Conservation (phyloP, 2,329 filamentous ascomycete genomes). For the Colletotrichum simmondsii region DNA sequence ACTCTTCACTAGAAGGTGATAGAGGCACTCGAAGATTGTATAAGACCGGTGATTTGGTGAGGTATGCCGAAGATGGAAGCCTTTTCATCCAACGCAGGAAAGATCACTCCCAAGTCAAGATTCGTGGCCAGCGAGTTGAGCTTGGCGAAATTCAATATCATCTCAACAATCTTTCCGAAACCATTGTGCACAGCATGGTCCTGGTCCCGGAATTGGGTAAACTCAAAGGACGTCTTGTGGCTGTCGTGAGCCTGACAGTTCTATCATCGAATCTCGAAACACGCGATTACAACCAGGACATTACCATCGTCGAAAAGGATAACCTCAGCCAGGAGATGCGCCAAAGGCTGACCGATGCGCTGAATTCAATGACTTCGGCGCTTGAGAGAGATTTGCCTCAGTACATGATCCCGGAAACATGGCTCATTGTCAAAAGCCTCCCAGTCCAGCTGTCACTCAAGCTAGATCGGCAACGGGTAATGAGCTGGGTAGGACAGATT, state of each 20-base stretch:
- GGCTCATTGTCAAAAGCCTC: constrained; percentile 33
- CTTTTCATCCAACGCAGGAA: constrained; percentile 34
- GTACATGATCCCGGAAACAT: constrained; percentile 38
- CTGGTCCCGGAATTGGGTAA: not conserved
- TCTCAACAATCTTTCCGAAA: not conserved
- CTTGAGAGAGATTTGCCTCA: constrained; percentile 27
- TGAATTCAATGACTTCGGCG: not conserved
- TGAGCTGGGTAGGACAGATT: constrained; percentile 10
- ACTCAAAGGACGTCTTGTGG: constrained; percentile 1
- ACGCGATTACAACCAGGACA: not conserved
- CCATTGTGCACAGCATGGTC: constrained; percentile 1
- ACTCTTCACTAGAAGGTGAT: not conserved
- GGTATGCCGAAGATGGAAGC: constrained; percentile 24
- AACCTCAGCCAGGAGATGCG: not conserved
- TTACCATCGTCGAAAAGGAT: not conserved
- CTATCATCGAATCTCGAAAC: not conserved
- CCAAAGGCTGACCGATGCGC: not conserved
- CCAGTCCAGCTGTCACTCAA: constrained; percentile 37
- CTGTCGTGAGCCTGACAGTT: constrained; percentile 5
- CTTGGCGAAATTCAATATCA: constrained; percentile 26
- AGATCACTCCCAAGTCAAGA: constrained; percentile 37
- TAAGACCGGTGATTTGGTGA: constrained; percentile 33
- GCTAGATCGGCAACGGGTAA: constrained; percentile 29
- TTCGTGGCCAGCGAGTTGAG: constrained; percentile 30
- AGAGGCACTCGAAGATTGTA: constrained; percentile 11